Percentiles rank a stretch among this genome's conserved stretches.
Conservation (phyloP, 768 basidiomycete genomes). For the Auricularia auricula-judae region DNA sequence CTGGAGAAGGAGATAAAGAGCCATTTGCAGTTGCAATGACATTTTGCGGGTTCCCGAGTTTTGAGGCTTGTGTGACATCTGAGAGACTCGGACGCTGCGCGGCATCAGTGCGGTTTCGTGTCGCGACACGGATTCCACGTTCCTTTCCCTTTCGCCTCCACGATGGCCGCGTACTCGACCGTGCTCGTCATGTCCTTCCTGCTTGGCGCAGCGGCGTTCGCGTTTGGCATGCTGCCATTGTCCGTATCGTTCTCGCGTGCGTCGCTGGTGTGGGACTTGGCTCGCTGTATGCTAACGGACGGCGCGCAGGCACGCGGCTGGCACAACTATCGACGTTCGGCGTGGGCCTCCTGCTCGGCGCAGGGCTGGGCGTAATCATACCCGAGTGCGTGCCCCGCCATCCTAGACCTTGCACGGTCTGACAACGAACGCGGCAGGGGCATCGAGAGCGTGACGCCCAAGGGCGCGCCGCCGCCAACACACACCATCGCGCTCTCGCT, state of each 20-base stretch:
- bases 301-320: constrained; percentile 32
- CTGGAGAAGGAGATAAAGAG: constrained; percentile 12
- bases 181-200: constrained; percentile 48
- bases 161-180: constrained; percentile 25
- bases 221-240: constrained; percentile 64
- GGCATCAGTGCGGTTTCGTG: neutral
- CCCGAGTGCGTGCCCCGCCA: constrained; percentile 60
- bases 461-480: constrained; percentile 32
- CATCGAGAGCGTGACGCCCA: constrained; percentile 47
- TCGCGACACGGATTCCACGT: neutral
- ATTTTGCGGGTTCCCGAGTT: no score
- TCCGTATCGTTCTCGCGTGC: constrained; percentile 60
- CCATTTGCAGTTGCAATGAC: constrained; percentile 8
- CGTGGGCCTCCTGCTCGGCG: constrained; percentile 79
- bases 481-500: constrained; percentile 51
- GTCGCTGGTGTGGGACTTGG: constrained; percentile 14
- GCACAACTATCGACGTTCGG: constrained; percentile 47
- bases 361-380: constrained; percentile 83
- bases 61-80: no score
- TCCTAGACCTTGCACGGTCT: neutral
- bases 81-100: neutral
- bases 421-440: constrained; percentile 36
- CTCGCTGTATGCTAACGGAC: neutral
- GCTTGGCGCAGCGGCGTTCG: constrained; percentile 54
- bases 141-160: neutral